These are phyloP conservation scores for Penicillium janthinellum DNA, from an alignment of 2,329 filamentous ascomycete species.

Conservation along the genomic window DNA sequence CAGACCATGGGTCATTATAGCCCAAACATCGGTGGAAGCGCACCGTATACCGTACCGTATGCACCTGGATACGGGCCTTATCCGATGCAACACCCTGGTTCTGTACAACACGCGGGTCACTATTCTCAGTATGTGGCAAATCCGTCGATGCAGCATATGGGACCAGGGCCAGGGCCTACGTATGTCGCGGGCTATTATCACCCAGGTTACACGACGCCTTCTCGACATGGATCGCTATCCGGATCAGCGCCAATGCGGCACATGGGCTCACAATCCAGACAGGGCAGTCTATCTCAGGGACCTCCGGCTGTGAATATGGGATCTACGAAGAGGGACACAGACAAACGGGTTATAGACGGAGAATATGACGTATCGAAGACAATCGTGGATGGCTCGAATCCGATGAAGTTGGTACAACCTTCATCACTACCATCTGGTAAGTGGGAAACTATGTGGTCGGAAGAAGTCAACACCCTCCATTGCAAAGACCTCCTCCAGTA, in stretches of 20 bases:
- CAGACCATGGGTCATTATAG: slow-evolving; percentile 31
- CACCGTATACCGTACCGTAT: slow-evolving; percentile 31
- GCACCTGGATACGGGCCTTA: slow-evolving; percentile 33
- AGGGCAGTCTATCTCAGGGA: slow-evolving; percentile 2
- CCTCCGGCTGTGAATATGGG: neutral
- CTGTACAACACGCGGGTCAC: slow-evolving; percentile 15
- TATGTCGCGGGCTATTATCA: slow-evolving; percentile 34
- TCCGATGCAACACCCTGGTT: slow-evolving; percentile 26
- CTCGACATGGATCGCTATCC: slow-evolving; percentile 20
- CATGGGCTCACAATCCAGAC: slow-evolving; percentile 6
- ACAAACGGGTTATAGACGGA: slow-evolving; percentile 14
- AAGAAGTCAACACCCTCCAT: too few species aligned
- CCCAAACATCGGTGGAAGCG: slow-evolving; percentile 18
- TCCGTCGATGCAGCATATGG: slow-evolving; percentile 23
- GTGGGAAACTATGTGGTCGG: neutral
- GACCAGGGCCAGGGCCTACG: slow-evolving; percentile 21
- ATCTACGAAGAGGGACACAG: slow-evolving; percentile 25
- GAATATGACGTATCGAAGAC: slow-evolving; percentile 40
- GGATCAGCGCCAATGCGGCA: slow-evolving; percentile 10
- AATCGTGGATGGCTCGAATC: slow-evolving; percentile 42
- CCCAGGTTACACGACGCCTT: slow-evolving; percentile 25
- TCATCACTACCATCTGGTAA: slow-evolving; percentile 24
- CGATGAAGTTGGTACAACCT: slow-evolving; percentile 25
- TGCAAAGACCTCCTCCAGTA: too few species aligned
- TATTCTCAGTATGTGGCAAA: slow-evolving; percentile 27